phyloP scores from a whole-genome alignment of 2,329 filamentous ascomycete species.

The Albophoma yamanashiensis region DNA sequence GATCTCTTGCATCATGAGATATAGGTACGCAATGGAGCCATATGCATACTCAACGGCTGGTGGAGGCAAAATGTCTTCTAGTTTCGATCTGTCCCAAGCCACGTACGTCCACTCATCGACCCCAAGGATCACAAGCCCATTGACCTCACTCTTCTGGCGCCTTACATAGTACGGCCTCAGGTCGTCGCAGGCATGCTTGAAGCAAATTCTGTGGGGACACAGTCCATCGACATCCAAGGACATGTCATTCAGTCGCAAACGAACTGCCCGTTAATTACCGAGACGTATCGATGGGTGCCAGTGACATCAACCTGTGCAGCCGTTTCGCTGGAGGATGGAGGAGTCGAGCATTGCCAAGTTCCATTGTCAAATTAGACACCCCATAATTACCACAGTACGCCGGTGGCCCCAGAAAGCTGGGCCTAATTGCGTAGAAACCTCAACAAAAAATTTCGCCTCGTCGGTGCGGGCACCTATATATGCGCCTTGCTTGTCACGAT shows the following conservation, averaged over 20 bases:
- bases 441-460: neutral
- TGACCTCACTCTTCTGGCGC: neutral
- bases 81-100: neutral
- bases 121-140: too few relatives aligned
- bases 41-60: neutral
- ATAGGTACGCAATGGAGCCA: neutral
- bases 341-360: neutral
- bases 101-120: neutral
- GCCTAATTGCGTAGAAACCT: neutral
- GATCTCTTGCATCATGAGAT: neutral
- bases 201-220: too few relatives aligned
- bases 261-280: neutral
- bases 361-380: neutral
- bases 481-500: neutral
- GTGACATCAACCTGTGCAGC: neutral
- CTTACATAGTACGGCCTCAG: neutral
- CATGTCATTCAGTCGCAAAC: neutral
- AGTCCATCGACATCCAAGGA: neutral
- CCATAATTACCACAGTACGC: neutral
- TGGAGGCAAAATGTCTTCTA: neutral
- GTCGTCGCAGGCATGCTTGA: too few relatives aligned
- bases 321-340: neutral
- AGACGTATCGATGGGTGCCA: neutral
- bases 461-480: neutral
- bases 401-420: neutral